phyloP scores from a whole-genome alignment of 306 rosid species.

The Quercus cerris region DNA sequence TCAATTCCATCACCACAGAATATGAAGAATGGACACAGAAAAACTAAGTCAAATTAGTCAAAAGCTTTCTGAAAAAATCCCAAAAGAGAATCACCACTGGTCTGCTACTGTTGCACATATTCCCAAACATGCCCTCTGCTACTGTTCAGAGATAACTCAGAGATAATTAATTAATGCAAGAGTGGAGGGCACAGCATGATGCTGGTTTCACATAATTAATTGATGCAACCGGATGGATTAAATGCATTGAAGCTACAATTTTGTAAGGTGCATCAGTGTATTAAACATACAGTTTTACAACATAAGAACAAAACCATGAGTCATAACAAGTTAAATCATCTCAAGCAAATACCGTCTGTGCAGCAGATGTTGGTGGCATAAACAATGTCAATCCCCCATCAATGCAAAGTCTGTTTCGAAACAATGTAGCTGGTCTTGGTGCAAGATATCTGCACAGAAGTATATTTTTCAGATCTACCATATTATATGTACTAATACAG shows the following conservation, averaged over 20 bases:
- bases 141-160: not conserved
- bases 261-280: not conserved
- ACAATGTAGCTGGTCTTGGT: conserved; percentile 82
- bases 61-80: not conserved
- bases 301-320: not conserved
- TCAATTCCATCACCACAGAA: not conserved
- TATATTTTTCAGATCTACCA: conserved; percentile 3
- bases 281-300: conserved; percentile 1
- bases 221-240: not conserved
- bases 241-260: not conserved
- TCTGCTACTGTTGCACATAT: not conserved
- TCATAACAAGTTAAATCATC: conserved; percentile 2
- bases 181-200: too few species aligned
- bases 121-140: not conserved
- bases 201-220: not conserved
- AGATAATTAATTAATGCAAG: not conserved
- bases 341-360: conserved; percentile 60
- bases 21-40: not conserved
- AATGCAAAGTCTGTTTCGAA: conserved; percentile 82
- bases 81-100: not conserved
- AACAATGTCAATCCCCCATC: conserved; percentile 95
- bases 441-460: conserved; percentile 70
- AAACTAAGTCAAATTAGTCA: not conserved
- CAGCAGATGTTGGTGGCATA: conserved; percentile 96
- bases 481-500: conserved; percentile 3